phyloP scores from a whole-genome alignment of 208 protist genomes.

The Endotrypanum monterogeii region DNA sequence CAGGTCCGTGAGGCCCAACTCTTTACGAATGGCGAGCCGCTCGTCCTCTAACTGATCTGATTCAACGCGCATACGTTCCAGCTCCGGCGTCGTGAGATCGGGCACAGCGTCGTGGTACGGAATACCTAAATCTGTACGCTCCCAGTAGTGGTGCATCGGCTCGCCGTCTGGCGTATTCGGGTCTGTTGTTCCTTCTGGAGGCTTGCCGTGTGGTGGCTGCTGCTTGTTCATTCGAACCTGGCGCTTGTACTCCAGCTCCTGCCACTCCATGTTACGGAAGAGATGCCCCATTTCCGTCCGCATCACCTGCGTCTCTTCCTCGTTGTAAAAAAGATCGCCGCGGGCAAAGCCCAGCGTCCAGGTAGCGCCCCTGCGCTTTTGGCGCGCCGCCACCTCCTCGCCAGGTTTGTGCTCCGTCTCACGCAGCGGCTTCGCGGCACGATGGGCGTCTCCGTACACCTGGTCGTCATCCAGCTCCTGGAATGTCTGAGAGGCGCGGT shows the following conservation, averaged over 20 bases:
- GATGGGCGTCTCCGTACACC: slow-evolving; percentile 80
- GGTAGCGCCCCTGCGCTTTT: slow-evolving; percentile 66
- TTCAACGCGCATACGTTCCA: slow-evolving; percentile 84
- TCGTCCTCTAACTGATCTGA: slow-evolving; percentile 85
- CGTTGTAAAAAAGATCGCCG: slow-evolving; percentile 91
- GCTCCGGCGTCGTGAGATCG: slow-evolving; percentile 82
- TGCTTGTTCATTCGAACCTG: slow-evolving; percentile 87
- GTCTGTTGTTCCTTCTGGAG: slow-evolving; percentile 77
- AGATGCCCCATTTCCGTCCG: slow-evolving; percentile 82
- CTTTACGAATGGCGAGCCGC: slow-evolving; percentile 77
- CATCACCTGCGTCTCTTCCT: slow-evolving; percentile 91
- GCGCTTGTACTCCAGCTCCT: slow-evolving; percentile 89
- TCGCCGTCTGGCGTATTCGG: slow-evolving; percentile 71
- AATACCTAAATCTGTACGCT: slow-evolving; percentile 86
- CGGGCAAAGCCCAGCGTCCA: slow-evolving; percentile 88
- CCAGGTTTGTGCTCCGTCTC: slow-evolving; percentile 70
- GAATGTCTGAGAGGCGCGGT: slow-evolving; percentile 74
- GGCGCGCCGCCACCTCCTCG: slow-evolving; percentile 59
- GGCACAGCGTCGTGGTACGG: slow-evolving; percentile 89
- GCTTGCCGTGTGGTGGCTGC: slow-evolving; percentile 80
- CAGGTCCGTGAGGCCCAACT: slow-evolving; percentile 84
- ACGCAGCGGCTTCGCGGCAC: slow-evolving; percentile 67
- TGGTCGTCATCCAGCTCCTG: slow-evolving; percentile 90
- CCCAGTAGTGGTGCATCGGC: slow-evolving; percentile 87
- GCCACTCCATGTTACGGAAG: slow-evolving; percentile 91